Percentiles rank a stretch among this genome's conserved stretches.
phyloP scores from a whole-genome alignment of 331 rosid genomes.

The Malus hybrid region DNA sequence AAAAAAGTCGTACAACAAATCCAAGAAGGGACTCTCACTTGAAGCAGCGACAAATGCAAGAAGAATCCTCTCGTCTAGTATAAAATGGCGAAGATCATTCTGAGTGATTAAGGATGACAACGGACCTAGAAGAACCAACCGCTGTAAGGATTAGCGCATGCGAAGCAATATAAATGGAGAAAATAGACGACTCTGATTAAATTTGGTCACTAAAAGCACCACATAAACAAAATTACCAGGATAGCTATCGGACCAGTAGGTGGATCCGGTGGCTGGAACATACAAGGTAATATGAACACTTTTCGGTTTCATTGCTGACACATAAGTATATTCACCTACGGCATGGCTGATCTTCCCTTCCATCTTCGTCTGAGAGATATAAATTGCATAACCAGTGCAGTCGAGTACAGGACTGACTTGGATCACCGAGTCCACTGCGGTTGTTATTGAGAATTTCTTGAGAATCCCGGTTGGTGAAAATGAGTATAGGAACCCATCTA shows the following conservation, averaged over 20 bases:
- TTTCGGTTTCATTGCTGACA: constrained; percentile 54
- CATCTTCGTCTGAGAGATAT: constrained; percentile 57
- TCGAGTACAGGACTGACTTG: constrained; percentile 63
- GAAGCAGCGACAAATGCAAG: constrained; percentile 74
- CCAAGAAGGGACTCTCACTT: constrained; percentile 47
- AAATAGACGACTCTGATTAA: background rate
- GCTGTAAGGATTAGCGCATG: background rate
- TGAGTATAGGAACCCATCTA: constrained; percentile 71
- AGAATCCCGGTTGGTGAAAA: constrained; percentile 69
- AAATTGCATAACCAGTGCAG: constrained; percentile 75
- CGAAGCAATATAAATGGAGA: background rate
- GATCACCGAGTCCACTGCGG: constrained; percentile 31
- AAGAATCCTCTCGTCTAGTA: constrained; percentile 58
- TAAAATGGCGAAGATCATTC: constrained; percentile 51
- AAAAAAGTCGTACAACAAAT: background rate
- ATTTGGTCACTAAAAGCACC: background rate
- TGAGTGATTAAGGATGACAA: constrained; percentile 28
- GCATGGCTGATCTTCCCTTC: constrained; percentile 57
- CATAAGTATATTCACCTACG: constrained; percentile 34
- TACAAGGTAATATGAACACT: constrained; percentile 38
- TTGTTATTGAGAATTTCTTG: constrained; percentile 52
- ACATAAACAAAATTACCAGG: constrained; percentile 33
- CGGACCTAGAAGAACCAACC: constrained; percentile 31
- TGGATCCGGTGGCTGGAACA: constrained; percentile 51
- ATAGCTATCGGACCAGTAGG: constrained; percentile 59